phyloP scores from a whole-genome alignment of 495 filamentous ascomycete species.

The Podospora pseudopauciseta region DNA sequence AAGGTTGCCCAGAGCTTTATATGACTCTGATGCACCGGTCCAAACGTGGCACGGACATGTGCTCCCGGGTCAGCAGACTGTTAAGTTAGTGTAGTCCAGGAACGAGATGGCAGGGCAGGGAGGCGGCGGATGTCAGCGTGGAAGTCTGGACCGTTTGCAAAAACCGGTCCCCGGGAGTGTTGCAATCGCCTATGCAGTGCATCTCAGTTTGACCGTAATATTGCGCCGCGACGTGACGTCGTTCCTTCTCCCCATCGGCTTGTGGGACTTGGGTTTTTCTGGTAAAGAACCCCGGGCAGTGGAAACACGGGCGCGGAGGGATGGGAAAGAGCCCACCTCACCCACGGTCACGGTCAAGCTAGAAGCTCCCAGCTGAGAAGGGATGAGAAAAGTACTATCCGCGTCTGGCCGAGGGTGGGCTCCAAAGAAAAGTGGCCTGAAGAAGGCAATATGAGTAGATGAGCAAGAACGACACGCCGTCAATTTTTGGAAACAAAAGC shows the following conservation, averaged over 20 bases:
- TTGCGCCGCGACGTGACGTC: conserved; percentile 15
- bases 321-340: not conserved
- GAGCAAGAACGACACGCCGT: not conserved
- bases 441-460: conserved; percentile 1
- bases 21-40: conserved; percentile 13
- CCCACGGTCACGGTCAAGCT: not conserved
- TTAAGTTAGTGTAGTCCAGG: not conserved
- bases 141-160: conserved; percentile 13
- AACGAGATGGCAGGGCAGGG: not conserved
- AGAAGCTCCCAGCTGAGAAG: not conserved
- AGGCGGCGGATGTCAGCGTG: conserved; percentile 14
- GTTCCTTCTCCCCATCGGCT: conserved; percentile 1
- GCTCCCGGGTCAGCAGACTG: conserved; percentile 18
- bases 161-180: conserved; percentile 21
- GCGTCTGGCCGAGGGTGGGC: conserved; percentile 1
- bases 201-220: conserved; percentile 23
- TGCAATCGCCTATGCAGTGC: conserved; percentile 29
- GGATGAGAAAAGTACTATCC: not conserved
- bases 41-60: conserved; percentile 17
- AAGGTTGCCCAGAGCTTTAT: conserved; percentile 20
- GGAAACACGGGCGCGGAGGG: not conserved
- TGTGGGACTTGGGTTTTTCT: conserved; percentile 6
- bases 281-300: conserved; percentile 15
- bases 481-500: conserved; percentile 25
- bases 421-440: not conserved